phyloP scores from a whole-genome alignment of 2,329 filamentous ascomycete species.

The Pseudogymnoascus sp. region DNA sequence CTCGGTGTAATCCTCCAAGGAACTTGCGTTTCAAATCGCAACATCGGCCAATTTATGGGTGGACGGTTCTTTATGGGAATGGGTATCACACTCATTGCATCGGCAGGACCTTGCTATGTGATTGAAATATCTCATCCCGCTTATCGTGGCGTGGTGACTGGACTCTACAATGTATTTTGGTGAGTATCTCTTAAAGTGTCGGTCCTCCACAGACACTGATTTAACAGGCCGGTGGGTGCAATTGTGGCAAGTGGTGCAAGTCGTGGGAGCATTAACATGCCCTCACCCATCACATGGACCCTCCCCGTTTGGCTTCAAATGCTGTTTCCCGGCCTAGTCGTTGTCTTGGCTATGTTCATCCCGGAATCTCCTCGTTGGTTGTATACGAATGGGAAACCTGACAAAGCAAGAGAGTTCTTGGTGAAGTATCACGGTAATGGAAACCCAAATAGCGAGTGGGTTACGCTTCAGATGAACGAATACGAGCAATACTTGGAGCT shows the following conservation, averaged over 20 bases:
- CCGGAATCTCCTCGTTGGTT: constrained; percentile 32
- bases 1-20: constrained; percentile 40
- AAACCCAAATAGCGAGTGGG: constrained; percentile 39
- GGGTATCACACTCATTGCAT: constrained; percentile 38
- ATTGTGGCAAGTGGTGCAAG: constrained; percentile 25
- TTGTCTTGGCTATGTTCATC: constrained; percentile 22
- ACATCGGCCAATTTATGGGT: constrained; percentile 37
- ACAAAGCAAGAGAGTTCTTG: constrained; percentile 33
- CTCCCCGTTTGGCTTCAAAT: constrained; percentile 30
- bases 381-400: constrained; percentile 33
- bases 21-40: constrained; percentile 21
- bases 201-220: constrained; percentile 20
- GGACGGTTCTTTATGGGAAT: constrained; percentile 55
- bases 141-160: constrained; percentile 35
- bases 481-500: constrained; percentile 40
- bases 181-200: constrained; percentile 7
- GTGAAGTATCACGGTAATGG: constrained; percentile 45
- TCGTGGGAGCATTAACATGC: constrained; percentile 28
- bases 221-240: constrained; percentile 34
- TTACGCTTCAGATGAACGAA: constrained; percentile 40
- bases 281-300: constrained; percentile 31
- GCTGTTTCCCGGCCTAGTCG: constrained; percentile 24
- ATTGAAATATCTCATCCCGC: constrained; percentile 40
- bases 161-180: constrained; percentile 24
- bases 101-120: constrained; percentile 41